These are phyloP conservation scores for Astrothelium macrocarpum DNA, from an alignment of 495 filamentous ascomycete species.

Conservation along the genomic window DNA sequence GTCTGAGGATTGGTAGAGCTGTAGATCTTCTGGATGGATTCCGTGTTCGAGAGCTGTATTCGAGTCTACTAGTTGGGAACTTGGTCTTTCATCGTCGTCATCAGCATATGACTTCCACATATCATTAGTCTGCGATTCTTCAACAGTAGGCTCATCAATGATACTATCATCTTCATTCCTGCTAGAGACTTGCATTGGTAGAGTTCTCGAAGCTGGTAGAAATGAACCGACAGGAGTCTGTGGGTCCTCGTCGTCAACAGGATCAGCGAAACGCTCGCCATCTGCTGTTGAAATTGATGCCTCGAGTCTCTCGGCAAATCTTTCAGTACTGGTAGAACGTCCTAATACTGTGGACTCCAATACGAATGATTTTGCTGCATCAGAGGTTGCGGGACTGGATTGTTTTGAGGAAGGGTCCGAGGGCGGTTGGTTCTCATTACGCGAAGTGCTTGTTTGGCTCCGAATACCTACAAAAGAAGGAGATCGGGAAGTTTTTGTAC, in stretches of 20 bases:
- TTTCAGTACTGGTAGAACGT: neutral
- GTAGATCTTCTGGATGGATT: neutral
- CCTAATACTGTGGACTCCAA: neutral
- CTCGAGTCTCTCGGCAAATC: neutral
- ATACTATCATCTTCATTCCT: neutral
- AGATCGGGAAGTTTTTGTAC: neutral
- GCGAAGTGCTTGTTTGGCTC: neutral
- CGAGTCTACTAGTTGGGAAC: neutral
- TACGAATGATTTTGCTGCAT: neutral
- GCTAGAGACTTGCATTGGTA: neutral
- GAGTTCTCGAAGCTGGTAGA: neutral
- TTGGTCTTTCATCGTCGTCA: neutral
- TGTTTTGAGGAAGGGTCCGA: neutral
- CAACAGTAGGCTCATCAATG: neutral
- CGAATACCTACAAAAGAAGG: neutral
- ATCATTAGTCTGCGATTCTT: neutral
- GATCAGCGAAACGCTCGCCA: constrained; percentile 14
- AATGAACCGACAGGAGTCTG: neutral
- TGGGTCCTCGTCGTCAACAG: constrained; percentile 8
- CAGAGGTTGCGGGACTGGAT: neutral
- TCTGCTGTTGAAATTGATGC: constrained; percentile 13
- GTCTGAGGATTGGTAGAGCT: neutral
- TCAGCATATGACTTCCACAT: neutral
- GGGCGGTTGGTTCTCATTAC: neutral
- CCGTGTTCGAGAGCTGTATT: neutral